phyloP scores from a whole-genome alignment of 1,139 yeast species.

The Geotrichum candidum region DNA sequence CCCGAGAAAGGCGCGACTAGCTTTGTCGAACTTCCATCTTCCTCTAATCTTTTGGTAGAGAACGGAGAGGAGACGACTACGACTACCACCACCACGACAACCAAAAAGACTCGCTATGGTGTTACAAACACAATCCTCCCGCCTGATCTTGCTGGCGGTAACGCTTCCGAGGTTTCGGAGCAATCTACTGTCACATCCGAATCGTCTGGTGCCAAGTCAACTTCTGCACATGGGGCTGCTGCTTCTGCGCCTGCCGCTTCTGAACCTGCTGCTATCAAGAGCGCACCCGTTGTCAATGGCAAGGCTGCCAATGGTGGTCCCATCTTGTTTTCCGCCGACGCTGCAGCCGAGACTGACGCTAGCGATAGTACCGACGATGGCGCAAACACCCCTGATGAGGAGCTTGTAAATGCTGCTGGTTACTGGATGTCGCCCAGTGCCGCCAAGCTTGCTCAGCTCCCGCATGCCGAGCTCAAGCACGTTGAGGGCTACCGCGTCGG shows the following conservation, averaged over 20 bases:
- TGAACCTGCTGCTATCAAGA: not conserved
- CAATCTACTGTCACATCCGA: slow-evolving; percentile 1
- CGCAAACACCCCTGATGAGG: slow-evolving; percentile 32
- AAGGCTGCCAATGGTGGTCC: not conserved
- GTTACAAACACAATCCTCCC: not conserved
- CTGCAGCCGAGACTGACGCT: not conserved
- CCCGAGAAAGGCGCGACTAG: slow-evolving; percentile 22
- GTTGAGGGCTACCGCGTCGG: slow-evolving; percentile 73
- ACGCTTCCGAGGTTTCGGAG: not conserved
- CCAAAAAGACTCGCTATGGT: not conserved
- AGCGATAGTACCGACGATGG: not conserved
- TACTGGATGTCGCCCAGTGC: slow-evolving; percentile 85
- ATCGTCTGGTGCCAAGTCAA: not conserved
- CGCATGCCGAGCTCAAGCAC: slow-evolving; percentile 57
- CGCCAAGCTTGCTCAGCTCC: slow-evolving; percentile 51
- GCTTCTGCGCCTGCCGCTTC: not conserved
- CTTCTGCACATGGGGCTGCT: not conserved
- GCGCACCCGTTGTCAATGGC: not conserved
- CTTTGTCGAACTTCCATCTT: not conserved
- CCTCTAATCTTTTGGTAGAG: not conserved
- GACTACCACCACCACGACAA: not conserved
- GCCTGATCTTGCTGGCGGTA: not conserved
- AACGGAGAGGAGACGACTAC: not conserved
- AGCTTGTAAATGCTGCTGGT: slow-evolving; percentile 54
- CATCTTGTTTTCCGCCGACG: not conserved